phyloP scores from a whole-genome alignment of 2,329 filamentous ascomycete genomes.

The Didymellaceae sp. region DNA sequence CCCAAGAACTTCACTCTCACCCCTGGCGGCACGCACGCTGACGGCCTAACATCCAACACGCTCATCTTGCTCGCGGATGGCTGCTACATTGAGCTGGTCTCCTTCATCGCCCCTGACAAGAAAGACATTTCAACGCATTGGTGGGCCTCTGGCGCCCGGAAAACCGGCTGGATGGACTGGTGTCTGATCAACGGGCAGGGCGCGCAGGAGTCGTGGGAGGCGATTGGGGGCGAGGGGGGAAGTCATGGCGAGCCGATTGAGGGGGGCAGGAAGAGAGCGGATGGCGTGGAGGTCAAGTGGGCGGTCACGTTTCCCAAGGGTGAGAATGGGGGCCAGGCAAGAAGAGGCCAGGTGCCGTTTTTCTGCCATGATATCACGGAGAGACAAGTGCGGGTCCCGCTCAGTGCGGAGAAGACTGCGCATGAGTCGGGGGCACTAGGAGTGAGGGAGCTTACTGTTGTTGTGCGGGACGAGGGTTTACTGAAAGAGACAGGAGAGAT shows the following conservation, averaged over 20 bases:
- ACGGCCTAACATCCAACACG: conserved; percentile 66
- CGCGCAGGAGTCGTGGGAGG: neutral
- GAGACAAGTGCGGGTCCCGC: conserved; percentile 62
- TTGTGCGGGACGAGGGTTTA: conserved; percentile 27
- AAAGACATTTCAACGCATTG: conserved; percentile 57
- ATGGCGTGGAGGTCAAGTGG: conserved; percentile 66
- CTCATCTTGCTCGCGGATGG: conserved; percentile 69
- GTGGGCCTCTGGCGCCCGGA: conserved; percentile 59
- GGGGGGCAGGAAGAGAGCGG: conserved; percentile 62
- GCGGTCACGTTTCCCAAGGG: conserved; percentile 60
- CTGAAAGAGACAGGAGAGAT: conserved; percentile 20
- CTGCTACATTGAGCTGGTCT: conserved; percentile 70
- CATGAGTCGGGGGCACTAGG: conserved; percentile 63
- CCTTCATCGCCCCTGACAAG: conserved; percentile 62
- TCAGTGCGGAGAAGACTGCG: conserved; percentile 44
- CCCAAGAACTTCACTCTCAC: conserved; percentile 63
- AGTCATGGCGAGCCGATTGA: conserved; percentile 57
- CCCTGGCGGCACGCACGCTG: conserved; percentile 67
- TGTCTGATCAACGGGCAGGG: conserved; percentile 46
- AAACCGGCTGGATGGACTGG: conserved; percentile 66
- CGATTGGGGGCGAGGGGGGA: conserved; percentile 30
- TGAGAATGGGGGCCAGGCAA: conserved; percentile 40
- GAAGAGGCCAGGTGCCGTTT: conserved; percentile 64
- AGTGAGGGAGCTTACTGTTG: conserved; percentile 34
- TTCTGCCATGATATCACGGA: conserved; percentile 66